Conservation (phyloP, 768 basidiomycete genomes). For the Tulasnella sp. region DNA sequence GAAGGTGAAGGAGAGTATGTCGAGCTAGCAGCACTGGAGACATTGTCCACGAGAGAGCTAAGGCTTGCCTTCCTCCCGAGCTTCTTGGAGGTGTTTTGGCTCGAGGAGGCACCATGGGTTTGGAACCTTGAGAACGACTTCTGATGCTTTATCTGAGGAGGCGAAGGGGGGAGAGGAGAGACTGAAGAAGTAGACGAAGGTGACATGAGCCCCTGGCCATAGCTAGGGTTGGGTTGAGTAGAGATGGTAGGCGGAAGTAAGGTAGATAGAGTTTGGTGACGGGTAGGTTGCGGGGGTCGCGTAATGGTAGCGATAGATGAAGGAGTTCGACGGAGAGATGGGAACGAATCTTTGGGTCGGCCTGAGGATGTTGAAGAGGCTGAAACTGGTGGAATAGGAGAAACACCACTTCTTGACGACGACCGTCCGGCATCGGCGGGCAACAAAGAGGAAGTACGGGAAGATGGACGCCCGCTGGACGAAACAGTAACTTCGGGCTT, state of each 20-base stretch:
- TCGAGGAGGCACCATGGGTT: neutral
- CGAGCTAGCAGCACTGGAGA: neutral
- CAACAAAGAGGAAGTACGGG: no score
- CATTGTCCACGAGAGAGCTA: constrained; percentile 8
- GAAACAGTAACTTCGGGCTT: no score
- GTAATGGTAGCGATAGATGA: constrained; percentile 1
- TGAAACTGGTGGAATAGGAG: no score
- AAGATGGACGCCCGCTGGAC: no score
- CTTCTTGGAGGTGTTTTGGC: neutral
- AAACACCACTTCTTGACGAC: no score
- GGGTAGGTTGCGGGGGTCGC: constrained; percentile 1
- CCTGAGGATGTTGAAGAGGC: constrained; percentile 8
- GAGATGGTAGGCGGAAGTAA: neutral
- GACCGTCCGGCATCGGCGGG: no score
- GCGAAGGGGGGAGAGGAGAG: constrained; percentile 1
- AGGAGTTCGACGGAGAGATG: constrained; percentile 5
- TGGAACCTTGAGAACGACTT: constrained; percentile 12
- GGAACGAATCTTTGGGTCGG: constrained; percentile 4
- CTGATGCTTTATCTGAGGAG: constrained; percentile 15
- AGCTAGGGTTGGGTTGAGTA: constrained; percentile 7
- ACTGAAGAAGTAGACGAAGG: neutral
- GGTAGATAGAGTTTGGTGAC: constrained; percentile 6
- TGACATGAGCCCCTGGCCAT: neutral
- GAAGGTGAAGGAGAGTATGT: constrained; percentile 9
- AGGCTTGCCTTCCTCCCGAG: constrained; percentile 15